A percentile compares a stretch with the other conserved stretches of the same genome.
Evolutionary conservation across 2,329 filamentous ascomycete genomes (phyloP).

Genomic region (Aspergillus felis): DNA sequence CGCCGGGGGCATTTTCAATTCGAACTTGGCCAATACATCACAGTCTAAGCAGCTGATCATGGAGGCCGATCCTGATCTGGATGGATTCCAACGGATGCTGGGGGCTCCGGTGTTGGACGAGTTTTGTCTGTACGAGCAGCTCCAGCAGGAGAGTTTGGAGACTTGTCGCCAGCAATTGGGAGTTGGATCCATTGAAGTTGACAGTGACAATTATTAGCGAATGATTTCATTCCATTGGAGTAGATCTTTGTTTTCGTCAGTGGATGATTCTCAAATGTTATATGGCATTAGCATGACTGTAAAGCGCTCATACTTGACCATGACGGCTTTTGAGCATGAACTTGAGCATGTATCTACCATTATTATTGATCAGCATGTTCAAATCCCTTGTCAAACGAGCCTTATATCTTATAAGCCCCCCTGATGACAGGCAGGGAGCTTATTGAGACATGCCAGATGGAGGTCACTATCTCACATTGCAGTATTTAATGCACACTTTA

Average conservation of each 20-base stretch:
- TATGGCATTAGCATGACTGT: too few species aligned
- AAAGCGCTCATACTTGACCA: too few species aligned
- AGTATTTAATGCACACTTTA: constrained; percentile 43
- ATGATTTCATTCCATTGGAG: not conserved
- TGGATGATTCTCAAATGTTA: too few species aligned
- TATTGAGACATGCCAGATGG: constrained; percentile 11
- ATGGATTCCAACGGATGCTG: constrained; percentile 23
- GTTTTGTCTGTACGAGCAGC: constrained; percentile 24
- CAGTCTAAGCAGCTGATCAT: constrained; percentile 21
- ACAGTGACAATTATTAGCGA: not conserved
- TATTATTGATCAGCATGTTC: too few species aligned
- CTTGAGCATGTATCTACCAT: too few species aligned
- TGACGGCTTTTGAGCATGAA: too few species aligned
- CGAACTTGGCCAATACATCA: constrained; percentile 33
- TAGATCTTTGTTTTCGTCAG: too few species aligned
- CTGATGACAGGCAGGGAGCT: too few species aligned
- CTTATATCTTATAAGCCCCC: too few species aligned
- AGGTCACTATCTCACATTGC: constrained; percentile 39
- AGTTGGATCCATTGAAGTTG: not conserved
- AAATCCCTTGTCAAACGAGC: too few species aligned
- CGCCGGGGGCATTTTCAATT: constrained; percentile 51
- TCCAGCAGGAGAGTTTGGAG: constrained; percentile 22
- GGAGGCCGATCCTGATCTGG: constrained; percentile 23
- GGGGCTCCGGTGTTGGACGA: constrained; percentile 21
- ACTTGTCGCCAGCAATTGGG: constrained; percentile 17